Conservation (phyloP, 257 asterid species). For the Buddleja alternifolia region DNA sequence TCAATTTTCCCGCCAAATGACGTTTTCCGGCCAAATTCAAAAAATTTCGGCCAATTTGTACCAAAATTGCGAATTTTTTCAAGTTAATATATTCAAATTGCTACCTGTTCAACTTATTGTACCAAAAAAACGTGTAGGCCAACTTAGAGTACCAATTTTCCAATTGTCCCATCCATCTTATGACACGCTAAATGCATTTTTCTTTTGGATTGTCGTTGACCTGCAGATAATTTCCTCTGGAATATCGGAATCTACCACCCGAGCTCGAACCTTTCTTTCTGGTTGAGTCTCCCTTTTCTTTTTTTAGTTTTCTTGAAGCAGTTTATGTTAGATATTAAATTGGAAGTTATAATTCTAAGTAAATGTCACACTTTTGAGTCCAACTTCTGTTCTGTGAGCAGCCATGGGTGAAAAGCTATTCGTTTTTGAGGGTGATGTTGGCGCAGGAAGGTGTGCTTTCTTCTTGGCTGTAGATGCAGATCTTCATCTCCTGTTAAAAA, state of each 20-base stretch:
- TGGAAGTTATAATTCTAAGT: slow-evolving; percentile 2
- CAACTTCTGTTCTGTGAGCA: slow-evolving; percentile 48
- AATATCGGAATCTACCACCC: slow-evolving; percentile 57
- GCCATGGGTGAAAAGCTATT: slow-evolving; percentile 76
- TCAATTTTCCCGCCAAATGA: too few species aligned
- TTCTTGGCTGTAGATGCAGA: slow-evolving; percentile 24
- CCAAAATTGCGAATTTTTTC: too few species aligned
- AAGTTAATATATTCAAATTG: too few species aligned
- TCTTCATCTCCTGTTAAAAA: slow-evolving; percentile 14
- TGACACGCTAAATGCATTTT: slow-evolving; percentile 27
- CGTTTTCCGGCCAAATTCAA: too few species aligned
- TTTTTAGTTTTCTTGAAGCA: slow-evolving; percentile 30
- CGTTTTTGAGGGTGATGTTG: slow-evolving; percentile 72
- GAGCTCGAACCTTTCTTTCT: slow-evolving; percentile 77
- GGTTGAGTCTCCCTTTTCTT: slow-evolving; percentile 50
- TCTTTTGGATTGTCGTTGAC: slow-evolving; percentile 35
- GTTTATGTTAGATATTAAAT: not conserved
- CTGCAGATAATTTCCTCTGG: slow-evolving; percentile 85
- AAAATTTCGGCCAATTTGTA: too few species aligned
- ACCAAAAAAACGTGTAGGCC: too few species aligned
- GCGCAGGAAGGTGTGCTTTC: slow-evolving; percentile 83
- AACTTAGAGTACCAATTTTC: too few species aligned
- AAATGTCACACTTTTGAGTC: slow-evolving; percentile 30
- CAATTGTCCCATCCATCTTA: slow-evolving; percentile 25
- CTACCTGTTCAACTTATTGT: too few species aligned